Evolutionary conservation across 331 rosid genomes (phyloP).

Genomic region (Phaseolus coccineus): DNA sequence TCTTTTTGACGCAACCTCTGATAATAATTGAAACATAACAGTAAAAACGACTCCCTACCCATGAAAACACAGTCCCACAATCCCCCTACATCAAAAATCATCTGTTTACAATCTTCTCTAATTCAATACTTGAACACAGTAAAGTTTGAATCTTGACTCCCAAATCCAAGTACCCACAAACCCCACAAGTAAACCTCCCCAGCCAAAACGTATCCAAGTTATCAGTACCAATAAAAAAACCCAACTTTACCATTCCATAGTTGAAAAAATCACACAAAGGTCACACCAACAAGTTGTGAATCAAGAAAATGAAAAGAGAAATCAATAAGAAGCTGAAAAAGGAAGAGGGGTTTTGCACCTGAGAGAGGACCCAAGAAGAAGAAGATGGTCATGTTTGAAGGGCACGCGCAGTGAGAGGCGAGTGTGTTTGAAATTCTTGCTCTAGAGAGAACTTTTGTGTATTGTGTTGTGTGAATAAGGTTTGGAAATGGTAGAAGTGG

Average conservation of each 20-base stretch:
- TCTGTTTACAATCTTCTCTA: background rate
- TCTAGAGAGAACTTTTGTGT: background rate
- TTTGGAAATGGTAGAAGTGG: background rate
- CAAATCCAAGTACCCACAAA: constrained; percentile 22
- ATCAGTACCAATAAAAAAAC: constrained; percentile 20
- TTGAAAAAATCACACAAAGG: constrained; percentile 11
- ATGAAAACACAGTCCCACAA: constrained; percentile 1
- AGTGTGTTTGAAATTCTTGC: background rate
- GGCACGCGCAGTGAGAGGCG: constrained; percentile 13
- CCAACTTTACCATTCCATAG: constrained; percentile 36
- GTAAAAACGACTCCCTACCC: background rate
- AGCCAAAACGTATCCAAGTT: constrained; percentile 4
- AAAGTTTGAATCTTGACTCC: constrained; percentile 30
- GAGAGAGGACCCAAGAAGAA: constrained; percentile 28
- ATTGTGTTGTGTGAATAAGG: background rate
- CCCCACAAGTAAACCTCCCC: constrained; percentile 4
- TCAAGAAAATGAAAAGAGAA: constrained; percentile 1
- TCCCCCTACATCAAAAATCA: background rate
- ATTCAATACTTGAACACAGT: constrained; percentile 13
- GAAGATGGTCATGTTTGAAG: constrained; percentile 7
- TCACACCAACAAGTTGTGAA: background rate
- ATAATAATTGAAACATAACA: constrained; percentile 32
- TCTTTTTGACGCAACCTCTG: constrained; percentile 6
- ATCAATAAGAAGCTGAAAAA: constrained; percentile 30
- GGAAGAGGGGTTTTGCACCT: constrained; percentile 33